A percentile compares a stretch with the other conserved stretches of the same genome.
phyloP scores from a whole-genome alignment of 176 grass and related monocot species.

The Hordeum marinum region DNA sequence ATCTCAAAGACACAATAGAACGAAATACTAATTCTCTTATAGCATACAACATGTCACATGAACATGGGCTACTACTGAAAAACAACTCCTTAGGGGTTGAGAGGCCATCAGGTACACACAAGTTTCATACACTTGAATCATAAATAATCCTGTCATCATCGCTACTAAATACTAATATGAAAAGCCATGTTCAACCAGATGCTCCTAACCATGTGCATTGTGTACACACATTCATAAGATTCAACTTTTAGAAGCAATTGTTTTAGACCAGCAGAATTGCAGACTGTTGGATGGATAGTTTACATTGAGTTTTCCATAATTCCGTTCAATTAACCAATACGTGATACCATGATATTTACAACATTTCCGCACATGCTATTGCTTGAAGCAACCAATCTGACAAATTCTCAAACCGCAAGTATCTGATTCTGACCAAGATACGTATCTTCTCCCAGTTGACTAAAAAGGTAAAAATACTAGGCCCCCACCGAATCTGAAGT shows the following conservation, averaged over 20 bases:
- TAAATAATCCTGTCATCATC: neutral
- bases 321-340: neutral
- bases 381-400: neutral
- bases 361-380: neutral
- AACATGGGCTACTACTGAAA: neutral
- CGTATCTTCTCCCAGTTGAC: neutral
- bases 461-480: slow-evolving; percentile 24
- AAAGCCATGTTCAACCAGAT: neutral
- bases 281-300: neutral
- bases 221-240: neutral
- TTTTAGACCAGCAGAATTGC: neutral
- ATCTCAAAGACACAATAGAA: slow-evolving; percentile 4
- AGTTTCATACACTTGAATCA: neutral
- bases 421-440: slow-evolving; percentile 19
- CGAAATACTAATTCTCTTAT: neutral
- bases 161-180: neutral
- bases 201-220: neutral
- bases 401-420: neutral
- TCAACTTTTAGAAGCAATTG: neutral
- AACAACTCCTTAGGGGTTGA: neutral
- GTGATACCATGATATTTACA: neutral
- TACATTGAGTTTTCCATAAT: neutral
- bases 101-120: slow-evolving; percentile 2
- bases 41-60: neutral
- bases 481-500: neutral